Evolutionary conservation across 257 asterid species (phyloP).

Genomic region (Paulownia fortunei): DNA sequence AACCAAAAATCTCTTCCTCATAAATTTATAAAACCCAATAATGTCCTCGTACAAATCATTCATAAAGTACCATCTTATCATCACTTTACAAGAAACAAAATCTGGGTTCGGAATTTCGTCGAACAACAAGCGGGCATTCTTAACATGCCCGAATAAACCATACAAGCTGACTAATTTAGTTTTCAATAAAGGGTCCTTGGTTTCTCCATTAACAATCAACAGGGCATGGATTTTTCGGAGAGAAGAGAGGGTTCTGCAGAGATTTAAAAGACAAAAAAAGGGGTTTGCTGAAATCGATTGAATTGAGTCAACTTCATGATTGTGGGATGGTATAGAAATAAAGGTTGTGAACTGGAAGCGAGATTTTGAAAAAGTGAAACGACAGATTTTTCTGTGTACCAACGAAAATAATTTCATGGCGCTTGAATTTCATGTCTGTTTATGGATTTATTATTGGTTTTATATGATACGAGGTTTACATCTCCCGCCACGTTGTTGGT

Average conservation of each 20-base stretch:
- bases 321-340: conserved; percentile 24
- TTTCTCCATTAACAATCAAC: conserved; percentile 50
- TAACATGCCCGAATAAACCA: conserved; percentile 48
- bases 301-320: conserved; percentile 40
- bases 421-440: conserved; percentile 28
- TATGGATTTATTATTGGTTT: not conserved
- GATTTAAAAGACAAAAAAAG: conserved; percentile 42
- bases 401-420: conserved; percentile 36
- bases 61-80: conserved; percentile 78
- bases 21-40: conserved; percentile 45
- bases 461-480: conserved; percentile 14
- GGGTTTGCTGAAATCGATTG: conserved; percentile 52
- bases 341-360: conserved; percentile 31
- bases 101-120: conserved; percentile 65
- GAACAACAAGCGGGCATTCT: conserved; percentile 58
- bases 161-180: conserved; percentile 50
- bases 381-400: conserved; percentile 20
- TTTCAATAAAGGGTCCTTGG: conserved; percentile 34
- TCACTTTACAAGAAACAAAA: conserved; percentile 50
- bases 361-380: conserved; percentile 20
- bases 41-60: conserved; percentile 45
- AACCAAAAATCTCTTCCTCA: conserved; percentile 41
- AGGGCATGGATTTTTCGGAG: conserved; percentile 58
- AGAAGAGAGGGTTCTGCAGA: conserved; percentile 52
- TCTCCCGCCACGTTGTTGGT: conserved; percentile 40